Conservation (phyloP, 331 rosid genomes). For the Rhamnella rubrinervis region DNA sequence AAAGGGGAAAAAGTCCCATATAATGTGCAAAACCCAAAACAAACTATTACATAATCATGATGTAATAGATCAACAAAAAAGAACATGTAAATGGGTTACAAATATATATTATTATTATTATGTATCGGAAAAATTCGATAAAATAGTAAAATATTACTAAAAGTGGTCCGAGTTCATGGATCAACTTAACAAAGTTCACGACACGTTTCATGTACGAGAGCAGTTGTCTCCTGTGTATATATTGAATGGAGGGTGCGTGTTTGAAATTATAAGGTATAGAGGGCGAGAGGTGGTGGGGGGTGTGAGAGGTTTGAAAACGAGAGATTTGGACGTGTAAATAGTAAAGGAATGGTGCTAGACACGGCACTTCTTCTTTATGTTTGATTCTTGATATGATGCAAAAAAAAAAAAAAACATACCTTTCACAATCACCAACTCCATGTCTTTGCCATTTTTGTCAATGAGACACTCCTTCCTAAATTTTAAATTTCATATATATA, state of each 20-base stretch:
- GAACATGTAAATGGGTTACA: neutral
- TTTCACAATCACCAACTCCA: conserved; percentile 20
- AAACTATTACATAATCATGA: neutral
- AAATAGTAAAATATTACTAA: neutral
- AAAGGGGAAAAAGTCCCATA: conserved; percentile 12
- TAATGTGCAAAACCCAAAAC: conserved; percentile 7
- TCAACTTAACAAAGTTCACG: neutral
- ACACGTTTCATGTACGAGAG: conserved; percentile 16
- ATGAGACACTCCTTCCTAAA: neutral
- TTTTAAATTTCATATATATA: too few relatives aligned
- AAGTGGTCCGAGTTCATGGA: neutral
- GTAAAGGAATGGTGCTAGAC: conserved; percentile 18
- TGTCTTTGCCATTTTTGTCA: neutral
- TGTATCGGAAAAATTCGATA: neutral
- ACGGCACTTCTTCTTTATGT: conserved; percentile 29
- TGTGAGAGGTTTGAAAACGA: conserved; percentile 19
- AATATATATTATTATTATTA: too few relatives aligned
- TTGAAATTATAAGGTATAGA: conserved; percentile 8
- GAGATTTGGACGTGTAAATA: neutral
- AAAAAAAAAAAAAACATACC: neutral
- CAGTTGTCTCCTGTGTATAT: neutral
- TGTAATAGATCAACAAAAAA: conserved; percentile 5
- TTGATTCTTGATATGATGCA: conserved; percentile 16
- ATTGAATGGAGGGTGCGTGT: conserved; percentile 14
- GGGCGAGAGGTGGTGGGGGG: neutral